These are phyloP conservation scores for Arxiozyma slooffiae DNA, from an alignment of 1,139 yeast species.

Conservation along the genomic window DNA sequence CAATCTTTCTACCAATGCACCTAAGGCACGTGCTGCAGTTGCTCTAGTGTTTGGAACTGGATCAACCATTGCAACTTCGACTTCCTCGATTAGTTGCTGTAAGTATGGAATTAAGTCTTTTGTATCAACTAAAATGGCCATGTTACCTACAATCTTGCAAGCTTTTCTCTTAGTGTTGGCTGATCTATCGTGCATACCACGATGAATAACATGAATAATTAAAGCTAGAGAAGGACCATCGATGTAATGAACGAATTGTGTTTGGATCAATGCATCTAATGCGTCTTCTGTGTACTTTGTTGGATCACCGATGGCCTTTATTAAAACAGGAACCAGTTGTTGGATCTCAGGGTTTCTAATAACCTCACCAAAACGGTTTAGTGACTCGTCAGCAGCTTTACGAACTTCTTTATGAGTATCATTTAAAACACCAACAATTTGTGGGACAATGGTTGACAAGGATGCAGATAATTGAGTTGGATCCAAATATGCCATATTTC, in stretches of 20 bases:
- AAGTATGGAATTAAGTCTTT: conserved; percentile 80
- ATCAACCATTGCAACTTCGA: conserved; percentile 93
- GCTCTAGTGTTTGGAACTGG: conserved; percentile 97
- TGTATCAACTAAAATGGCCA: conserved; percentile 90
- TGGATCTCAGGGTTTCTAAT: conserved; percentile 96
- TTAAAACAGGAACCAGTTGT: conserved; percentile 73
- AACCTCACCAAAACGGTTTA: conserved; percentile 91
- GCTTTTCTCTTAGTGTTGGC: conserved; percentile 89
- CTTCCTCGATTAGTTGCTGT: conserved; percentile 62
- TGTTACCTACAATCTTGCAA: conserved; percentile 95
- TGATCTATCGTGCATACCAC: conserved; percentile 91
- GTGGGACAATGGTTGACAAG: conserved; percentile 83
- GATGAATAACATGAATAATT: conserved; percentile 84
- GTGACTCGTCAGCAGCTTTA: conserved; percentile 82
- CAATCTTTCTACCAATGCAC: conserved; percentile 87
- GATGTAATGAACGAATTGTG: conserved; percentile 93
- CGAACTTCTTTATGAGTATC: conserved; percentile 96
- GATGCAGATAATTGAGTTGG: conserved; percentile 90
- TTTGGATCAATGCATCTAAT: conserved; percentile 71
- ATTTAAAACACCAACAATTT: conserved; percentile 86
- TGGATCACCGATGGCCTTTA: conserved; percentile 94
- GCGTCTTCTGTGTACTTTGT: conserved; percentile 83
- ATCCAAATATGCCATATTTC: conserved; percentile 96
- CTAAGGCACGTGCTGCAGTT: conserved; percentile 94
- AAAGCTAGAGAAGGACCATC: conserved; percentile 97